These are phyloP conservation scores for Pseudomonodictys pantanalensis DNA, from an alignment of 495 filamentous ascomycete species.

Conservation along the genomic window DNA sequence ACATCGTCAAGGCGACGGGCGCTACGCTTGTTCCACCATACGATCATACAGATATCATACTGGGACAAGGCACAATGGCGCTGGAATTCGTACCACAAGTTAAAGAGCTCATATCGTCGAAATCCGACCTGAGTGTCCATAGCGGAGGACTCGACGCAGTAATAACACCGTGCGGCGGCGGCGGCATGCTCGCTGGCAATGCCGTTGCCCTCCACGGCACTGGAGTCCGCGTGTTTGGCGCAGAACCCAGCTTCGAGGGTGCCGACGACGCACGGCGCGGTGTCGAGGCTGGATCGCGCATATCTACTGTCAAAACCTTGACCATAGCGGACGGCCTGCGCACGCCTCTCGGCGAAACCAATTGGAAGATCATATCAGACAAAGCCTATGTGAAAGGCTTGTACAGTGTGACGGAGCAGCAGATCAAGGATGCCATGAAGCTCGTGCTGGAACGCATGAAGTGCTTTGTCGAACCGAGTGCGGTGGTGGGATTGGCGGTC, in stretches of 20 bases:
- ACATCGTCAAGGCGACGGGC: constrained; percentile 65
- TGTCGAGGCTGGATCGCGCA: constrained; percentile 57
- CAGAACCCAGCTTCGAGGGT: constrained; percentile 80
- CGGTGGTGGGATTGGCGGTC: constrained; percentile 80
- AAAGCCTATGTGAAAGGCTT: constrained; percentile 66
- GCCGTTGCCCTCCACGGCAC: constrained; percentile 71
- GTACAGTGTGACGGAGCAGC: constrained; percentile 74
- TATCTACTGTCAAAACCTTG: constrained; percentile 64
- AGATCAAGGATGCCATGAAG: constrained; percentile 74
- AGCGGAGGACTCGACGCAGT: constrained; percentile 63
- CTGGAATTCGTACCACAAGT: constrained; percentile 80
- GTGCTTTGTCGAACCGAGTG: constrained; percentile 85
- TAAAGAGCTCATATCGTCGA: constrained; percentile 46
- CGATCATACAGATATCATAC: constrained; percentile 84
- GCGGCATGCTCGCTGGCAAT: constrained; percentile 81
- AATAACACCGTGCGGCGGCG: constrained; percentile 83
- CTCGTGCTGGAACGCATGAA: constrained; percentile 88
- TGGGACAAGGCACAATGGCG: constrained; percentile 85
- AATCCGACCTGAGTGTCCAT: constrained; percentile 9
- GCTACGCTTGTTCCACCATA: constrained; percentile 84
- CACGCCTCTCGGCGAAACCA: constrained; percentile 73
- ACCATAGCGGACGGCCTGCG: constrained; percentile 91
- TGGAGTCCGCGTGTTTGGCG: constrained; percentile 74
- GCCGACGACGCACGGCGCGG: constrained; percentile 79
- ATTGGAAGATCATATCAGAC: constrained; percentile 81